phyloP scores from a whole-genome alignment of 2,329 filamentous ascomycete species.

The Eutypa lata region DNA sequence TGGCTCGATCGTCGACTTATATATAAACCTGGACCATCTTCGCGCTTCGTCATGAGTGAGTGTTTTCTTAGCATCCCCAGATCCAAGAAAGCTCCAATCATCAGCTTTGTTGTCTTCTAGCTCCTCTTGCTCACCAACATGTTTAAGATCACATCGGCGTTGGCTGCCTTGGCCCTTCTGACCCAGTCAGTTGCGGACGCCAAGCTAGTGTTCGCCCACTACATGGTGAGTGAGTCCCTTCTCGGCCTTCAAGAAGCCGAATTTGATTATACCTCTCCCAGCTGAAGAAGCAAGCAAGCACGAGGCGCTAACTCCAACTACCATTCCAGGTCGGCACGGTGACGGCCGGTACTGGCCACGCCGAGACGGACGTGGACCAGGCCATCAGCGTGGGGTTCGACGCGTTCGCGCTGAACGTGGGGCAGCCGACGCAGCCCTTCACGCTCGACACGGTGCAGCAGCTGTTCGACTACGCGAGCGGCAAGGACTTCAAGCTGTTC shows the following conservation, averaged over 20 bases:
- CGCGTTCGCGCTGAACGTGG: slow-evolving; percentile 34
- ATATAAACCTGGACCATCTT: too few species aligned
- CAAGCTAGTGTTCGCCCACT: slow-evolving; percentile 26
- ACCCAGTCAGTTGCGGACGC: slow-evolving; percentile 16
- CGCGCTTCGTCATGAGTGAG: too few species aligned
- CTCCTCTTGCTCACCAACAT: not conserved
- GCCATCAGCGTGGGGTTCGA: slow-evolving; percentile 28
- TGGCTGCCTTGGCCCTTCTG: slow-evolving; percentile 14
- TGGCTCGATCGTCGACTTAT: too few species aligned
- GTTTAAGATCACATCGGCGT: slow-evolving; percentile 13
- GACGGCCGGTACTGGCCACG: slow-evolving; percentile 19
- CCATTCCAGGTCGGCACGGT: slow-evolving; percentile 14
- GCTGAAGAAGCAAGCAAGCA: not conserved
- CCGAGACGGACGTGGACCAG: slow-evolving; percentile 26
- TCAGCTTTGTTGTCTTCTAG: not conserved
- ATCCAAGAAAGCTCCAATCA: too few species aligned
- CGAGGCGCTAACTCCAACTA: slow-evolving; percentile 3
- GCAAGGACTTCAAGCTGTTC: slow-evolving; percentile 31
- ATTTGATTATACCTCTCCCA: not conserved
- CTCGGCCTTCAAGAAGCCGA: not conserved
- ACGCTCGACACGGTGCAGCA: slow-evolving; percentile 21
- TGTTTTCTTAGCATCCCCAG: too few species aligned
- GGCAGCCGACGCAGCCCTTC: slow-evolving; percentile 22
- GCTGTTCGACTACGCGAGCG: slow-evolving; percentile 28
- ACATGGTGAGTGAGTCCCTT: slow-evolving; percentile 15